Evolutionary conservation across 495 filamentous ascomycete genomes (phyloP), one percentile per base, ranked within the genome.

Genomic region (Massariosphaeria phaeospora): DNA sequence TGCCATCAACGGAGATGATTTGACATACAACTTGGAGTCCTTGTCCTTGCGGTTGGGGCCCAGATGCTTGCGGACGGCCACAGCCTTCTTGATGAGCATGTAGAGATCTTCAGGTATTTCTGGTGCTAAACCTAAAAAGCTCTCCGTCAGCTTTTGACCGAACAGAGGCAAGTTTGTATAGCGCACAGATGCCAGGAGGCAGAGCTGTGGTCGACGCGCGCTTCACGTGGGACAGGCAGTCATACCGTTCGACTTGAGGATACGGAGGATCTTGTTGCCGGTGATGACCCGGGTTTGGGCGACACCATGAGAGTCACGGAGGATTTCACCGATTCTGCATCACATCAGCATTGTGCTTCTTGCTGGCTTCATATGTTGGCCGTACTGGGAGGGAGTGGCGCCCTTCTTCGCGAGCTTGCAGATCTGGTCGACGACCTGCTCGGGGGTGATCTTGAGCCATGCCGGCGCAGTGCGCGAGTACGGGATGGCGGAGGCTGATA

Each of bases 1-100:
- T 35, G 12, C 8, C 9, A 8, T 6, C 17, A 17, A 27, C 9
- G 21, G 27, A 17, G 8, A 17, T 11, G 4, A 15, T 26, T 11
- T 26, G 17, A 54, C 56, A 26, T 59, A 57, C 47, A 98, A 96
- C 81, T 98, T 98, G 81, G 83, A 84, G 81, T 97, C 93, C 78
- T 89, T 94, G 84, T 97, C 93, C 82, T 99, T 99, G 75, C 93
- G 90, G 83, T 99, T 99, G 76, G 89, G 86, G 82, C 97, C 91
- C 64, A 99, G 88, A 78, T 97, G 94, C 88, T 99, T 99, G 77
- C 94, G 93, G 78, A 99, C 93, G 70, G 54, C 42, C 43, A 74
- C 64, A 72, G 91, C 91, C 88, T 98, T 98, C 85, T 96, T 96
- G 84, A 98, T 97, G 72, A 98, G 83, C 86, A 91, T 88, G 58